Evolutionary conservation across 768 basidiomycete species (phyloP).

Genomic region (Leccinellum luteum): DNA sequence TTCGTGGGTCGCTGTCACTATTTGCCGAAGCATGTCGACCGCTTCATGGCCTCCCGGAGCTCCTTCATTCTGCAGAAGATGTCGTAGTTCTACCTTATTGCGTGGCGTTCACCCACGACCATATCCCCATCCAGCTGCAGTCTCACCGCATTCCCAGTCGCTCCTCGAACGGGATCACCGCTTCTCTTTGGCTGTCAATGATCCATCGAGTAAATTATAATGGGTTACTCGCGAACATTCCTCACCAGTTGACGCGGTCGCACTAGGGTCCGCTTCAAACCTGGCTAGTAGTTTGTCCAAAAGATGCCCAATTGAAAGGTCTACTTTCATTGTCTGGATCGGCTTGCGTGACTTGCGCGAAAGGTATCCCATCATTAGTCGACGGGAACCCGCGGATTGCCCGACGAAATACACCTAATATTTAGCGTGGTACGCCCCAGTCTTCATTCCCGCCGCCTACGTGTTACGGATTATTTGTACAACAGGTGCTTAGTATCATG

Average conservation of each 20-base stretch:
- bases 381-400: conserved; percentile 40
- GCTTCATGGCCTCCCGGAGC: neutral
- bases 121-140: conserved; percentile 11
- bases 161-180: conserved; percentile 33
- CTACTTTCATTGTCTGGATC: too few species aligned
- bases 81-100: conserved; percentile 20
- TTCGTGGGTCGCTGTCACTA: neutral
- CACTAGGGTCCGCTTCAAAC: too few species aligned
- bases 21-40: neutral
- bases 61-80: conserved; percentile 21
- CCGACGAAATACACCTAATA: conserved; percentile 32
- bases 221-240: too few species aligned
- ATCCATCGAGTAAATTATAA: too few species aligned
- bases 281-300: conserved; percentile 12
- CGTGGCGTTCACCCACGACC: conserved; percentile 25
- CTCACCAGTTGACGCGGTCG: too few species aligned
- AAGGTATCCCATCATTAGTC: too few species aligned
- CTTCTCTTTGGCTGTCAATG: conserved; percentile 31
- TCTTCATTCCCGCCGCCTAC: neutral
- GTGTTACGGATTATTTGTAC: neutral
- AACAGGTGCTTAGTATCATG: conserved; percentile 1
- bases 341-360: too few species aligned
- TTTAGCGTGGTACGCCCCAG: conserved; percentile 33
- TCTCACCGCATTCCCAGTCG: conserved; percentile 12
- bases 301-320: conserved; percentile 38